phyloP scores from a whole-genome alignment of 306 rosid species.

The Clitoria ternatea region DNA sequence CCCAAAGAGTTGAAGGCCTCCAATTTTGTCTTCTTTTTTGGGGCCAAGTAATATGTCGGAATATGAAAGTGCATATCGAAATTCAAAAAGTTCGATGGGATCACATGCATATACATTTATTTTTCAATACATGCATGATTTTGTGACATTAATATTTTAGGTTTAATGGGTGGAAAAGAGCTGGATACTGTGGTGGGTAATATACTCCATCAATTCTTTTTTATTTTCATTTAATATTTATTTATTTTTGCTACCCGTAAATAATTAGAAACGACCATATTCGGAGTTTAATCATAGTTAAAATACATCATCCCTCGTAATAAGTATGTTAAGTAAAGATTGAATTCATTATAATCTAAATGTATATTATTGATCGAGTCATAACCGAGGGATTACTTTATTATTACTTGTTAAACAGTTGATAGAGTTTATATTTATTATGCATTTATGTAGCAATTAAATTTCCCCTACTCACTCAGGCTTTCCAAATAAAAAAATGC shows the following conservation, averaged over 20 bases:
- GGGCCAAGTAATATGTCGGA: constrained; percentile 15
- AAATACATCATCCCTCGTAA: too few relatives aligned
- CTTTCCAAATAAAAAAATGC: background rate
- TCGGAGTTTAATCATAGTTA: too few relatives aligned
- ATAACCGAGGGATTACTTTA: too few relatives aligned
- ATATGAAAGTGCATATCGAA: constrained; percentile 24
- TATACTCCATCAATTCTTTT: background rate
- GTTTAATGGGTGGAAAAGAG: constrained; percentile 10
- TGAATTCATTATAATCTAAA: too few relatives aligned
- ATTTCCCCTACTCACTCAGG: background rate
- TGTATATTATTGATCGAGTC: too few relatives aligned
- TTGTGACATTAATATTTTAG: background rate
- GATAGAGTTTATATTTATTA: constrained; percentile 1
- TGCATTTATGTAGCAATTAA: constrained; percentile 1
- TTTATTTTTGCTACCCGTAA: background rate
- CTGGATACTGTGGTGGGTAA: constrained; percentile 13
- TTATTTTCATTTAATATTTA: background rate
- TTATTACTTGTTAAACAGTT: constrained; percentile 11
- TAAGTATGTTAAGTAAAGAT: too few relatives aligned
- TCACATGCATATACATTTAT: constrained; percentile 27
- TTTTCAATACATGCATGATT: background rate
- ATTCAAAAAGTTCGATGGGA: constrained; percentile 23
- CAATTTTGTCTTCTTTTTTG: background rate
- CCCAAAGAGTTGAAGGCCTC: background rate
- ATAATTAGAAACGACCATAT: too few relatives aligned